Base-by-base conservation (phyloP, 2,329 filamentous ascomycete genomes). In the Colletotrichum sp. region DNA sequence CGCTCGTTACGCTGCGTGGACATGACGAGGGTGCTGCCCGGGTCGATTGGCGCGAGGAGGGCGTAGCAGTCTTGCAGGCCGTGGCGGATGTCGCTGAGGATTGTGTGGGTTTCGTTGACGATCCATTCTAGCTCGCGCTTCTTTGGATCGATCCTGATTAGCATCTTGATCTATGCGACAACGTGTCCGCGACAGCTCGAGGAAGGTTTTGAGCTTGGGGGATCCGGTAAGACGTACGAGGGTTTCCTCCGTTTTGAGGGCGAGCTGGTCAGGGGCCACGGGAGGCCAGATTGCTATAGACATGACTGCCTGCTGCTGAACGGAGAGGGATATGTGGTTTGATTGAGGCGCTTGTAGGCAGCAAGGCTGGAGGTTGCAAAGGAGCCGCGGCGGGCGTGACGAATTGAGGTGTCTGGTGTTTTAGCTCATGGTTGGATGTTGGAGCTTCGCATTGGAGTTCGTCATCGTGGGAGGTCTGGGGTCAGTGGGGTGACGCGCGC, bases 11-110 rank as follows among this genome's bases (percentile, higher is more conserved):
- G 92, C 72, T 94, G 91, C 16, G 96, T 98, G 77, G 95, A 97
- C 79, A 99, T 90, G 34, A 97, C 96, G 32, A 99, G 91, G 1
- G 96, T 99, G 80, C 94, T 96, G 10, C 96, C 96, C 1, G 94
- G 93, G 82, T 98, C 95, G 78, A 94, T 90, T 2, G 96, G 96
- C 9, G 95, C 94, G 34, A 99, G 92, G 28, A 99, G 90, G 21
- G 94, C 92, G 79, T 96, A 95, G 86, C 96, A 98, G 85, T 98
- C 96, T 83, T 97, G 93, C 5, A 99, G 91, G 75, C 95, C 95
- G 79, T 88, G 86, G 80, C 90, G 90, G 78, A 92, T 84, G 77
- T 88, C 86, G 69, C 83, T 81, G 57, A 92, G 88, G 57, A 87
- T 86, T 65, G 85, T 80, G 69, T 88, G 85, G 10, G 91, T 88